Base-by-base conservation (phyloP, 208 protist genomes). In the Naegleria lovaniensis region DNA sequence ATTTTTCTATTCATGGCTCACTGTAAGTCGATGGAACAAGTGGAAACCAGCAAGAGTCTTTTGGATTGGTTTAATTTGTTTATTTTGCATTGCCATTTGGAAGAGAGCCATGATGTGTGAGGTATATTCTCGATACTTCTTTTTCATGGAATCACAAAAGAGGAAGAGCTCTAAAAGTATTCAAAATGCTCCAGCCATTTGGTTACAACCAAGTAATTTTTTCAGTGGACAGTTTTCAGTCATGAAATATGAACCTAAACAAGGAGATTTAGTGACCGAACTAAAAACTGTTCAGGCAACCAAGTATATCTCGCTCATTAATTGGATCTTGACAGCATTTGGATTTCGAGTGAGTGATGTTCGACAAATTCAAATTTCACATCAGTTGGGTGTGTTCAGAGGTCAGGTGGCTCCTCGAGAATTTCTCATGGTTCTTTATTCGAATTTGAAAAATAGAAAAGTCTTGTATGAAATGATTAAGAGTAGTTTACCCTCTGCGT, bases 51-150 rank as follows among this genome's bases (percentile, higher is more conserved):
- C 6, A 6, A 88, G 58, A 4, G 41, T 88, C 4, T 40, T 88
- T 6, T 39, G 25, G 16, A 29, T 88, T 88, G 85, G 85, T 88
- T n/a, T 58, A 15, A 16, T 88, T 6, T 29, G 22, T 29, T 88
- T 88, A 0, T 7, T 25, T 39, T 29, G 29, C 9, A 29, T 88
- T 15, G 36, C 55, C 9, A 88, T 88, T 3, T 88, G 85, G 85
- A 88, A 88, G n/a, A 51, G 85, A 88, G 85, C 85, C 9, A 58
- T 51, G 39, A 36, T 88, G 41, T 88, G 41, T 22, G 85, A 88
- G 58, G 41, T 58, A 0, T 88, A 58, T 38, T 36, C 16, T 58
- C 0, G 43, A 13, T 58, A 48, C 22, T 88, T 33, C 33, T 58
- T 40, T 38, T 88, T 58, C 41, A 88, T 88, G 85, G 85, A 88